phyloP scores from a whole-genome alignment of 768 basidiomycete genomes.

The Candolleomyces eurysporus region DNA sequence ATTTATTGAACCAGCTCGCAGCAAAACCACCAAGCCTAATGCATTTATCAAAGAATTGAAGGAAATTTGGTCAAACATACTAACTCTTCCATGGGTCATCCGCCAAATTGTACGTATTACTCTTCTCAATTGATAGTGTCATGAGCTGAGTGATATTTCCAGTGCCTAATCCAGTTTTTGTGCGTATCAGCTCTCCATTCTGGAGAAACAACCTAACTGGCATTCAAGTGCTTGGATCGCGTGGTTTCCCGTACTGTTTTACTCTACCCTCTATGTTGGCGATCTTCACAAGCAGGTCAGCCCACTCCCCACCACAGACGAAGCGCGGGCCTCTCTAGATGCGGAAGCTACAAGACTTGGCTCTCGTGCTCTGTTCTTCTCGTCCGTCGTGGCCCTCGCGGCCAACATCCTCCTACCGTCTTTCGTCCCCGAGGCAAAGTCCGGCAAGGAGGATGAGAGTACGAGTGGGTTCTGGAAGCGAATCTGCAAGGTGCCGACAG shows the following conservation, averaged over 20 bases:
- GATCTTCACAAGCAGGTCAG: slow-evolving; percentile 71
- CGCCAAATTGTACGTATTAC: slow-evolving; percentile 67
- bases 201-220: neutral
- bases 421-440: slow-evolving; percentile 42
- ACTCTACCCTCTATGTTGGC: slow-evolving; percentile 83
- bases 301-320: slow-evolving; percentile 20
- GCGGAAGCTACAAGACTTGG: slow-evolving; percentile 80
- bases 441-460: neutral
- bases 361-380: slow-evolving; percentile 78
- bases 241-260: slow-evolving; percentile 93
- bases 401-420: slow-evolving; percentile 72
- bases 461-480: slow-evolving; percentile 17
- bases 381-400: slow-evolving; percentile 64
- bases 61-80: slow-evolving; percentile 71
- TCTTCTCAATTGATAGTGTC: neutral
- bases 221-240: slow-evolving; percentile 68
- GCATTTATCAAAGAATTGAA: slow-evolving; percentile 44
- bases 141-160: neutral
- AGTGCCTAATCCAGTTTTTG: slow-evolving; percentile 85
- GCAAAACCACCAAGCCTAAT: slow-evolving; percentile 25
- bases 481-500: slow-evolving; percentile 33
- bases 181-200: slow-evolving; percentile 31
- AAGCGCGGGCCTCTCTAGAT: slow-evolving; percentile 39
- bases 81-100: slow-evolving; percentile 70
- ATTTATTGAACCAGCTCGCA: neutral